These are phyloP conservation scores for Annona cherimola DNA, from an alignment of 164 flowering plant species.

Conservation along the genomic window DNA sequence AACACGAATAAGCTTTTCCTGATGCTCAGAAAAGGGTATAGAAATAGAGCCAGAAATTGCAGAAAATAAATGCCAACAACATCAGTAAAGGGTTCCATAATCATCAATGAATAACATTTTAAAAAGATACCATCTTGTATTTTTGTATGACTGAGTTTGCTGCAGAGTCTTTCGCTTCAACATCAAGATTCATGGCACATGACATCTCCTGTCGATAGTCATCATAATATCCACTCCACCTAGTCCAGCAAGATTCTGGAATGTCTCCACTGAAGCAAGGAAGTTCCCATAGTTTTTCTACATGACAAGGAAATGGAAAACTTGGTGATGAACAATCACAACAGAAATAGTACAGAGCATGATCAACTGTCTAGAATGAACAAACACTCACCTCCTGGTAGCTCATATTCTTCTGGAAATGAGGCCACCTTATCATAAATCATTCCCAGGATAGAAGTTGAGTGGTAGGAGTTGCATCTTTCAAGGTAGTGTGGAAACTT, in stretches of 20 bases:
- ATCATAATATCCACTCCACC: constrained; percentile 40
- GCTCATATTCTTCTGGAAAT: constrained; percentile 11
- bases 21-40: neutral
- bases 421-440: constrained; percentile 47
- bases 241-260: constrained; percentile 17
- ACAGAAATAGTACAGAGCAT: neutral
- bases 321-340: neutral
- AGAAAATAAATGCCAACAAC: neutral
- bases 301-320: neutral
- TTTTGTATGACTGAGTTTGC: constrained; percentile 38
- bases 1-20: no score
- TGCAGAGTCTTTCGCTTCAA: constrained; percentile 22
- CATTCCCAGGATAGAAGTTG: constrained; percentile 63
- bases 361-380: neutral
- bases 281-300: constrained; percentile 42
- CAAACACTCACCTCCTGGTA: constrained; percentile 25
- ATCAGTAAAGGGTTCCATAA: neutral
- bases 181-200: constrained; percentile 22
- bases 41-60: neutral
- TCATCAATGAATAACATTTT: neutral
- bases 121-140: constrained; percentile 56
- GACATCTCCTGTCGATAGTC: constrained; percentile 55
- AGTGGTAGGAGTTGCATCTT: constrained; percentile 24
- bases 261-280: constrained; percentile 46
- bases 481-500: constrained; percentile 65